Base-by-base conservation (phyloP, 306 rosid genomes). In the Castanea mollissima region DNA sequence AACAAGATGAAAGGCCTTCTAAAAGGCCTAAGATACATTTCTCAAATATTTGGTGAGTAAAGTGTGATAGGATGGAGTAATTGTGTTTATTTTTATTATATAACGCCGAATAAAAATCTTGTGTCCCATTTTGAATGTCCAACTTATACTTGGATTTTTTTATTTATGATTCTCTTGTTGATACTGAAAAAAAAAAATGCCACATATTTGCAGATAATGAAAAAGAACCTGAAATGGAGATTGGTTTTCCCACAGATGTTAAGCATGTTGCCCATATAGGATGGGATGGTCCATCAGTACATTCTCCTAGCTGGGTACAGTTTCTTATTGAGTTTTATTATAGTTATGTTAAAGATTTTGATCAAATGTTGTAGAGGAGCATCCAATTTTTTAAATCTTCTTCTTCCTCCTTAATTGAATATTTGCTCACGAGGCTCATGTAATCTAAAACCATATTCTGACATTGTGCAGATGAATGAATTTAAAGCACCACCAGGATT, bases 221-320 rank as follows among this genome's bases (percentile, higher is more conserved):
- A 23, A 89, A 91, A 79, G 93, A 90, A 35, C 81, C 73, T 83
- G 98, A 90, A 44, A 90, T 96, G 87, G 71, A 96, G 86, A 96
- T 96, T 34, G 96, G 99, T 38, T 25, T 15, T 55, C 99, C 99
- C 63, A 96, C 99, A 29, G 96, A 96, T 81, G 99, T 96, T 68
- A 96, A 89, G 87, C 99, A 96, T 88, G 96, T 93, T 71, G 98
- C 96, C 38, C 97, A 96, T 64, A 89, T 96, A 18, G 99, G 99
- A 71, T 88, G 86, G 88, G 97, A 93, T 74, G 96, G 97, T 75
- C 93, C 92, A 5, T 77, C 94, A n/a, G 96, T 91, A 41, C 90
- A 76, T 86, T 69, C 91, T 79, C 96, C 98, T 1, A 84, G 92
- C 94, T 93, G 96, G 99, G 99, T 95, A 89, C 60, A 56, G 63